These are phyloP conservation scores for Hylodesmum podocarpum DNA, from an alignment of 306 rosid species.

Conservation along the genomic window DNA sequence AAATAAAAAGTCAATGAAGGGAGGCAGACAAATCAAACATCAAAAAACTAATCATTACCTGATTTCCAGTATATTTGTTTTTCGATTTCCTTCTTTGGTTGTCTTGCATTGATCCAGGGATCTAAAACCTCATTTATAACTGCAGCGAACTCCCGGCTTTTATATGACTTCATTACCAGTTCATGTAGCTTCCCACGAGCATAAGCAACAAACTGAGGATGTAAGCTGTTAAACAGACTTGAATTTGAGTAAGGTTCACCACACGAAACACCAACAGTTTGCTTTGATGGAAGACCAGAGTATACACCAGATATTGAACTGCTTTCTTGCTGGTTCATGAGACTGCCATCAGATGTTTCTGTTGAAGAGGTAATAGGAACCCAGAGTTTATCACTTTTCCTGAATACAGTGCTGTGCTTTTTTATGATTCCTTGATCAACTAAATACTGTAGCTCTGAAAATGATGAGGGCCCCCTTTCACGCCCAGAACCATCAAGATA, in stretches of 20 bases:
- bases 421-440: conserved; percentile 77
- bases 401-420: conserved; percentile 73
- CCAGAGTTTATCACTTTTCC: conserved; percentile 89
- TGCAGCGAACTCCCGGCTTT: conserved; percentile 94
- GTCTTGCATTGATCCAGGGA: conserved; percentile 96
- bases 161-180: conserved; percentile 88
- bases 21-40: background rate
- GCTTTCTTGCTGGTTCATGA: conserved; percentile 41
- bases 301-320: conserved; percentile 43
- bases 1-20: background rate
- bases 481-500: conserved; percentile 98
- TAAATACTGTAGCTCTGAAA: conserved; percentile 74
- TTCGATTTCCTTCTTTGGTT: conserved; percentile 91
- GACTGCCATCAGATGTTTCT: conserved; percentile 53
- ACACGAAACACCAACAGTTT: conserved; percentile 33
- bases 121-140: conserved; percentile 95
- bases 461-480: conserved; percentile 87
- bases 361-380: conserved; percentile 77
- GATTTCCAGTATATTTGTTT: conserved; percentile 80
- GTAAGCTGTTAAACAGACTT: conserved; percentile 51
- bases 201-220: conserved; percentile 90
- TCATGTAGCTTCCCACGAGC: conserved; percentile 92
- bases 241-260: conserved; percentile 29
- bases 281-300: conserved; percentile 39
- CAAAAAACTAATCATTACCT: conserved; percentile 48